Percentiles rank a stretch among this genome's conserved stretches.
These are phyloP conservation scores for Fusarium denticulatum DNA, from an alignment of 2,329 filamentous ascomycete genomes.

Conservation along the genomic window DNA sequence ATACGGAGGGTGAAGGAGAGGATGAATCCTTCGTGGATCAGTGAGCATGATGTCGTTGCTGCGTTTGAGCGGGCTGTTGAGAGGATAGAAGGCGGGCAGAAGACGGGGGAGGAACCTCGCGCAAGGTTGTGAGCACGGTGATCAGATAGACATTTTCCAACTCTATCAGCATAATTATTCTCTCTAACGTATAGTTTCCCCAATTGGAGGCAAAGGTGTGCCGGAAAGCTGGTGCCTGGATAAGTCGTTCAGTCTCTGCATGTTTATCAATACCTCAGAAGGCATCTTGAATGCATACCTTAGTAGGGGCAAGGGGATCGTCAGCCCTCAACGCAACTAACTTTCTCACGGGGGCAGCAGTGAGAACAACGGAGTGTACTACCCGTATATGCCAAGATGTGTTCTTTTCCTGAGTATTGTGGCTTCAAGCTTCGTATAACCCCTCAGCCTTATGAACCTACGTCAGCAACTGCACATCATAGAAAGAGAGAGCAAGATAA, in stretches of 20 bases:
- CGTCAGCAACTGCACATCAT: neutral
- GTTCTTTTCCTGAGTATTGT: neutral
- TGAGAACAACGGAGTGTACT: accelerated
- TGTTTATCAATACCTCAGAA: neutral
- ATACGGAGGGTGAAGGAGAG: constrained; percentile 48
- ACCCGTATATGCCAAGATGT: accelerated
- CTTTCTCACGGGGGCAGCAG: accelerated
- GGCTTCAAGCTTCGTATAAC: neutral
- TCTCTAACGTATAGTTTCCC: accelerated
- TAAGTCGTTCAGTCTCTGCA: neutral
- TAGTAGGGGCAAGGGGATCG: too few relatives aligned
- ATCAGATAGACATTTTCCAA: neutral
- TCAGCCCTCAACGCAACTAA: neutral
- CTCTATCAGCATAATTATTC: accelerated
- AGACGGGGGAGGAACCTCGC: neutral
- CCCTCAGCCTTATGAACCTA: neutral
- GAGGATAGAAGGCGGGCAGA: neutral
- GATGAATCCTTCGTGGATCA: constrained; percentile 54
- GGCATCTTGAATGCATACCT: neutral
- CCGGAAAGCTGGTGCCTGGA: accelerated
- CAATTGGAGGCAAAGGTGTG: accelerated
- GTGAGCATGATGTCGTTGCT: constrained; percentile 57
- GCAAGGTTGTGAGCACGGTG: neutral
- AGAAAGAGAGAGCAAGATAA: accelerated
- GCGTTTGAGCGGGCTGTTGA: constrained; percentile 43